Base-by-base conservation (phyloP, 768 basidiomycete species). In the Gloeopeniophorella convolvens region DNA sequence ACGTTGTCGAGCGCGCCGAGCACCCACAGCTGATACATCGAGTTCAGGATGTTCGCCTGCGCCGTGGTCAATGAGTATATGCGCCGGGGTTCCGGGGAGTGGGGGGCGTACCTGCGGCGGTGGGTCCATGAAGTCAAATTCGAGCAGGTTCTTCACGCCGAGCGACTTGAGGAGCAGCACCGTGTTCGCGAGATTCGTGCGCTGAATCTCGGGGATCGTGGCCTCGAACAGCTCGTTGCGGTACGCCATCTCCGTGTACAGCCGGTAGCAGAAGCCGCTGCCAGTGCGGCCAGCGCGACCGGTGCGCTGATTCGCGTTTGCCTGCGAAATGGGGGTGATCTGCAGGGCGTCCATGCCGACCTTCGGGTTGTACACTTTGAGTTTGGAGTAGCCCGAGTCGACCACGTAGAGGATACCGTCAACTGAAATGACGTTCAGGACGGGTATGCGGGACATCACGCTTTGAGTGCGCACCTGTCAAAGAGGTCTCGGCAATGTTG, bases 71-170 rank as follows among this genome's bases (percentile, higher is more conserved):
- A 30, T 34, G 46, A 59, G 46, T 56, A 24, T 39, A 15, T 35
- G 23, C n/a, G 0, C 28, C 16, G 8, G 11, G 24, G 21, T 28
- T 16, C 9, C 5, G 28, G 42, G 10, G 11, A 9, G 1, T 26
- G 16, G 13, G 32, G 26, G 13, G 34, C 66, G 47, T 59, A 85
- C 89, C 77, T 95, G 93, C n/a, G 96, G 96, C 18, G 96, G 96
- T n/a, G 96, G 96, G 65, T 99, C 96, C 96, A 99, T 98, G 64
- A 99, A 99, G 68, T 98, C 95, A 62, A 98, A 99, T 68, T 99
- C 95, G 18, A 99, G 76, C 34, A 97, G 69, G 64, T 98, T 92
- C 72, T 96, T 96, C 34, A 99, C 96, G 9, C 96, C 95, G 5
- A 99, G 74, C 3, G 94, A 94, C 65, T 98, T 99, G 51, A 99